Evolutionary conservation across 495 filamentous ascomycete species (phyloP), one percentile per base, ranked within the genome.

Genomic region (Neurospora africana): DNA sequence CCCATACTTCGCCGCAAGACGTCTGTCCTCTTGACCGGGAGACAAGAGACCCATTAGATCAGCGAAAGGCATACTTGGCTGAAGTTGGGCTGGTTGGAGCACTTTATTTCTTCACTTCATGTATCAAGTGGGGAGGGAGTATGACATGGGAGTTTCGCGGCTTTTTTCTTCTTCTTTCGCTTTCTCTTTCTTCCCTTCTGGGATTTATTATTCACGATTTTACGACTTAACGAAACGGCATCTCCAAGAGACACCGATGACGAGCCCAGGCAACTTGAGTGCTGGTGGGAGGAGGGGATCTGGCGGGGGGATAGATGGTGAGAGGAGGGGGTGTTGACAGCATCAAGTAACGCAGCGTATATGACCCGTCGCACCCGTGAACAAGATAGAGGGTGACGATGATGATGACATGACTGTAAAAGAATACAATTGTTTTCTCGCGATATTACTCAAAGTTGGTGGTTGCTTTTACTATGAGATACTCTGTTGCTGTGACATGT

Each of bases 351-450:
- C 27, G 30, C 23, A 82, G 40, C 82, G 84, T 71, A 87, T 82
- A 70, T 83, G 84, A 65, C 84, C 83, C 44, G 84, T 87, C 21
- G 81, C 83, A 30, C 84, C 84, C 8, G 84, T 86, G 35, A 86
- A 76, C 17, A 87, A 80, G 65, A 87, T 74, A 70, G n/a, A 69
- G 68, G 5, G 33, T 30, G n/a, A 69, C 68, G 68, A 69, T 44
- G n/a, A 69, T 37, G 27, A 44, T 41, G 68, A 21, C n/a, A 39
- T 39, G 33, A 33, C 15, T 8, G 23, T 35, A 65, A 65, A 65
- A 65, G 53, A 65, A 65, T 17, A 65, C 53, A 65, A 33, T 15
- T 19, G 53, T 33, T 65, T 65, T 65, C 53, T 65, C 53, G 53
- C 53, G 27, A 33, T 3, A 3, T 19, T 9, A 3, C 1, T 65